Conservation (phyloP, 257 asterid species). For the Perilla frutescens region DNA sequence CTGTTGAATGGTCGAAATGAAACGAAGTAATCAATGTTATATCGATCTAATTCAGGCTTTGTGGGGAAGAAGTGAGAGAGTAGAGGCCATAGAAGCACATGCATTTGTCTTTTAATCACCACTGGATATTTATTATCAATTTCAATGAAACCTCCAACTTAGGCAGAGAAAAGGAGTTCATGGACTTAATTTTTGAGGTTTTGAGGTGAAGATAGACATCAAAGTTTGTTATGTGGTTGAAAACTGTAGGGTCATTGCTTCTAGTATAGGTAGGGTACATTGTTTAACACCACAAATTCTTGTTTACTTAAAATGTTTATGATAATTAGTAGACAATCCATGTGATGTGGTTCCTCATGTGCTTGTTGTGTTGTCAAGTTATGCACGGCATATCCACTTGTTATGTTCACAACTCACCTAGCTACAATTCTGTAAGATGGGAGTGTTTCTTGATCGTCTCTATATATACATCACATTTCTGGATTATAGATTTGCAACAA, state of each 20-base stretch:
- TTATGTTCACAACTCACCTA: neutral
- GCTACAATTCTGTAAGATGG: too few relatives aligned
- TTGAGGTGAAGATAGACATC: neutral
- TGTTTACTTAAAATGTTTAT: neutral
- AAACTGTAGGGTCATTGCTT: neutral
- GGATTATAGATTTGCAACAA: slow-evolving; percentile 13
- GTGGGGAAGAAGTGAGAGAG: neutral
- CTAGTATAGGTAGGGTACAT: slow-evolving; percentile 19
- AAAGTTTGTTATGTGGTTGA: neutral
- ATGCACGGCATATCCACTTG: neutral
- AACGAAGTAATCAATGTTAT: neutral
- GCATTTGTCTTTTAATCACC: neutral
- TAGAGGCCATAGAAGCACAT: neutral
- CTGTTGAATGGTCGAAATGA: neutral
- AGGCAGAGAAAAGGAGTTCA: neutral
- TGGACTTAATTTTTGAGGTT: neutral
- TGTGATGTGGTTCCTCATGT: slow-evolving; percentile 34
- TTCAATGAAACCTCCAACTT: neutral
- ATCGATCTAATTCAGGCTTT: neutral
- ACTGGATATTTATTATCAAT: neutral
- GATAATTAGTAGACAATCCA: slow-evolving; percentile 30
- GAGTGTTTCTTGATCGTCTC: neutral
- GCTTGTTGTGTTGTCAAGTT: slow-evolving; percentile 16
- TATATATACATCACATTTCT: slow-evolving; percentile 28
- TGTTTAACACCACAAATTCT: neutral